Conservation (phyloP, 176 grass and related monocot genomes). For the Oryza nivara region DNA sequence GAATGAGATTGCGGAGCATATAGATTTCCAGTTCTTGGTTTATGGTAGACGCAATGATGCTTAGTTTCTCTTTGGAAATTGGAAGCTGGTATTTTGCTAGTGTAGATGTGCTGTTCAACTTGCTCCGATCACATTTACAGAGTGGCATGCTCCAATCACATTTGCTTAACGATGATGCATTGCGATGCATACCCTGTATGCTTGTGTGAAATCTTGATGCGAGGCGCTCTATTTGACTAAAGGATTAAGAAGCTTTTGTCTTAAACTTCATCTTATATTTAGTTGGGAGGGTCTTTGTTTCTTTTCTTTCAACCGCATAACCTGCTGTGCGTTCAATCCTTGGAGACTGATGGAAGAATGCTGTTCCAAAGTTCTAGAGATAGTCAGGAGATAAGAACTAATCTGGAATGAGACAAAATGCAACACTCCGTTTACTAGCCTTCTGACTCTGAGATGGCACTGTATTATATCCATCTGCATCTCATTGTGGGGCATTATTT, state of each 20-base stretch:
- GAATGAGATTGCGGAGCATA: too few relatives aligned
- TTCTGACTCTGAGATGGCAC: background rate
- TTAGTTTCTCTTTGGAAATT: too few relatives aligned
- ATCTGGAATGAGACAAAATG: background rate
- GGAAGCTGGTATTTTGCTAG: too few relatives aligned
- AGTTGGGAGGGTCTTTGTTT: background rate
- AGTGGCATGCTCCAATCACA: background rate
- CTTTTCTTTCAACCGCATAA: background rate
- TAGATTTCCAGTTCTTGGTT: too few relatives aligned
- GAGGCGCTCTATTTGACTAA: background rate
- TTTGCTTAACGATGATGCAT: background rate
- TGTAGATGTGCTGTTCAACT: too few relatives aligned
- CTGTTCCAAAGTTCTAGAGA: background rate
- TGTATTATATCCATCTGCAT: background rate
- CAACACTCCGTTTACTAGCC: background rate
- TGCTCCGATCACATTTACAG: background rate
- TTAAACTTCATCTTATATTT: background rate
- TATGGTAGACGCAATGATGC: too few relatives aligned
- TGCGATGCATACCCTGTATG: background rate
- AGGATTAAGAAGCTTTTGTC: slow-evolving; percentile 5
- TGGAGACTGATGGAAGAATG: background rate
- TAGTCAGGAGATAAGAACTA: background rate
- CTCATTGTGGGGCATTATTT: background rate
- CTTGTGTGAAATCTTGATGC: background rate
- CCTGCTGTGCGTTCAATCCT: background rate